Evolutionary conservation across 2,329 filamentous ascomycete genomes (phyloP).

Genomic region (Ascochyta fabae): DNA sequence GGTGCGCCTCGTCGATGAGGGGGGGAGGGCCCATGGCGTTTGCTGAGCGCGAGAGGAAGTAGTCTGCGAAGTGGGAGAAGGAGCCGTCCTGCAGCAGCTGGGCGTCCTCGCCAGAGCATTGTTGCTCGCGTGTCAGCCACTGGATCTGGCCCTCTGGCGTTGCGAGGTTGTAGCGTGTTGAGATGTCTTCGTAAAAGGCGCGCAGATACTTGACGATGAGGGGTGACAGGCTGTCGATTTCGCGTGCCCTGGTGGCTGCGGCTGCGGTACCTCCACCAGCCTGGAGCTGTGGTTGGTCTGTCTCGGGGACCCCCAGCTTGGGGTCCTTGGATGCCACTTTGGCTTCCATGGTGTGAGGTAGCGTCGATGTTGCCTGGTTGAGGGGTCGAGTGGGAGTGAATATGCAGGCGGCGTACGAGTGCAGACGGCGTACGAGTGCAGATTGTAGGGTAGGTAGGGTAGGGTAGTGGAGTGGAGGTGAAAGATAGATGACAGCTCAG

Average conservation of each 20-base stretch:
- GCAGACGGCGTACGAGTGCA: background rate
- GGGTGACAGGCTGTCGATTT: slow-evolving; percentile 39
- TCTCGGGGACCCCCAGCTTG: slow-evolving; percentile 43
- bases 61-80: slow-evolving; percentile 46
- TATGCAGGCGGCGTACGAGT: background rate
- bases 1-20: slow-evolving; percentile 65
- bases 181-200: slow-evolving; percentile 36
- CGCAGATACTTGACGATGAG: slow-evolving; percentile 40
- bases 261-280: slow-evolving; percentile 47
- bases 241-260: slow-evolving; percentile 34
- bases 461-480: too few relatives aligned
- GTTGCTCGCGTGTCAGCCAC: slow-evolving; percentile 45
- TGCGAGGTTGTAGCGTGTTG: slow-evolving; percentile 38
- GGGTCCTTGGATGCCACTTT: slow-evolving; percentile 31
- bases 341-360: slow-evolving; percentile 19
- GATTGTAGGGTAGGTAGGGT: background rate
- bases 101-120: slow-evolving; percentile 28
- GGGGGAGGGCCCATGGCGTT: slow-evolving; percentile 53
- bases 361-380: background rate
- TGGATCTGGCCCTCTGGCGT: slow-evolving; percentile 39
- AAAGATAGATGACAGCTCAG: slow-evolving; percentile 1
- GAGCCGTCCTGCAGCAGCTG: slow-evolving; percentile 40
- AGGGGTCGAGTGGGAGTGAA: background rate
- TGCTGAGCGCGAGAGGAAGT: slow-evolving; percentile 55
- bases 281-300: slow-evolving; percentile 45